phyloP scores from a whole-genome alignment of 2,329 filamentous ascomycete genomes.

The Hymenotorrendiella dingleyae region DNA sequence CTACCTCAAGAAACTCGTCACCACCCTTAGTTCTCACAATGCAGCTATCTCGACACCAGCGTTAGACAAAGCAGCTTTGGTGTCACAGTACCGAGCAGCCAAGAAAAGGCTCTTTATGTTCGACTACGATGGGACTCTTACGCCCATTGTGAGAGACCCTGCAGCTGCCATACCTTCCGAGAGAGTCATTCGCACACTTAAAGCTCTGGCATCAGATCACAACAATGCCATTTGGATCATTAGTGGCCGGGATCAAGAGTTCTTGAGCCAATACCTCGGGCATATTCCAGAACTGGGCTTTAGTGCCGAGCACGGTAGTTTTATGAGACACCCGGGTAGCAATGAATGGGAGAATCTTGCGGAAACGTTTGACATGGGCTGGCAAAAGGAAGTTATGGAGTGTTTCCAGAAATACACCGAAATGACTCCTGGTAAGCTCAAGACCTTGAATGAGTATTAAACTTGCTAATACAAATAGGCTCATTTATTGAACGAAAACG shows the following conservation, averaged over 20 bases:
- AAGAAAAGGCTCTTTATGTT: slow-evolving; percentile 92
- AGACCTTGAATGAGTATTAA: background rate
- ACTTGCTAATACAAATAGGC: slow-evolving; percentile 41
- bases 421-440: slow-evolving; percentile 64
- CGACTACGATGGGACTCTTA: slow-evolving; percentile 96
- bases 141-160: slow-evolving; percentile 89
- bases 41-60: slow-evolving; percentile 72
- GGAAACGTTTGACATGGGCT: slow-evolving; percentile 81
- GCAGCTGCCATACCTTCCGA: slow-evolving; percentile 83
- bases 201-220: slow-evolving; percentile 71
- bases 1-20: slow-evolving; percentile 72
- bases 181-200: slow-evolving; percentile 72
- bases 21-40: slow-evolving; percentile 71
- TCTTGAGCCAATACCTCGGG: slow-evolving; percentile 86
- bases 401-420: slow-evolving; percentile 88
- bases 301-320: slow-evolving; percentile 94
- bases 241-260: slow-evolving; percentile 86
- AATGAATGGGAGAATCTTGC: slow-evolving; percentile 85
- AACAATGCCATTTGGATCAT: slow-evolving; percentile 97
- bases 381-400: slow-evolving; percentile 80
- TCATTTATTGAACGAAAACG: slow-evolving; percentile 93
- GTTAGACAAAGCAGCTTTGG: slow-evolving; percentile 67
- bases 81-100: slow-evolving; percentile 68
- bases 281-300: slow-evolving; percentile 86
- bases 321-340: slow-evolving; percentile 74